These are phyloP conservation scores for Centella asiatica DNA, from an alignment of 129 eudicot species.

Conservation along the genomic window DNA sequence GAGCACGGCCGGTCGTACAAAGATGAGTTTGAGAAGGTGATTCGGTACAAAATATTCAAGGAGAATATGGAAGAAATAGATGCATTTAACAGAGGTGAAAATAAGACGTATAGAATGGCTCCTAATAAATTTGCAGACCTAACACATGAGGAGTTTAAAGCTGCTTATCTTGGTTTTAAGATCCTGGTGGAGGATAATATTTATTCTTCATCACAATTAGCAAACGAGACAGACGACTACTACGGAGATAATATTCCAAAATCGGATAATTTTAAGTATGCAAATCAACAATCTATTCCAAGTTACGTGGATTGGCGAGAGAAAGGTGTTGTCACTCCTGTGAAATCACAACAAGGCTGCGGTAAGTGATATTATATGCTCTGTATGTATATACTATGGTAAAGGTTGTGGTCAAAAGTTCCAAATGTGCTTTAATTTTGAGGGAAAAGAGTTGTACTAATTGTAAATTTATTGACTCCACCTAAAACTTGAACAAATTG, in stretches of 20 bases:
- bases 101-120: not conserved
- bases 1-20: not conserved
- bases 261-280: not conserved
- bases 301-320: not conserved
- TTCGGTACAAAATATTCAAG: constrained; percentile 15
- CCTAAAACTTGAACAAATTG: no score
- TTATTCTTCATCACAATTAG: no score
- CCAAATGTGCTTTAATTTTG: no score
- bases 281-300: not conserved
- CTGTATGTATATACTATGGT: no score
- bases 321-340: not conserved
- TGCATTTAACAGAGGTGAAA: not conserved
- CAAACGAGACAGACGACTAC: not conserved
- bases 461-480: no score
- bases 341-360: not conserved
- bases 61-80: not conserved
- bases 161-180: not conserved
- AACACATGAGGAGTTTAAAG: not conserved
- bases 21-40: constrained; percentile 7
- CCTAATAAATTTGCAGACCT: constrained; percentile 1
- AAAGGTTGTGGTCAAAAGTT: no score
- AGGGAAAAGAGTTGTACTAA: no score
- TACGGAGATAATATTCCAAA: not conserved
- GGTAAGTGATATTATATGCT: not conserved
- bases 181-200: no score